Conservation (phyloP, 148 eudicot species). For the Selenicereus undatus region DNA sequence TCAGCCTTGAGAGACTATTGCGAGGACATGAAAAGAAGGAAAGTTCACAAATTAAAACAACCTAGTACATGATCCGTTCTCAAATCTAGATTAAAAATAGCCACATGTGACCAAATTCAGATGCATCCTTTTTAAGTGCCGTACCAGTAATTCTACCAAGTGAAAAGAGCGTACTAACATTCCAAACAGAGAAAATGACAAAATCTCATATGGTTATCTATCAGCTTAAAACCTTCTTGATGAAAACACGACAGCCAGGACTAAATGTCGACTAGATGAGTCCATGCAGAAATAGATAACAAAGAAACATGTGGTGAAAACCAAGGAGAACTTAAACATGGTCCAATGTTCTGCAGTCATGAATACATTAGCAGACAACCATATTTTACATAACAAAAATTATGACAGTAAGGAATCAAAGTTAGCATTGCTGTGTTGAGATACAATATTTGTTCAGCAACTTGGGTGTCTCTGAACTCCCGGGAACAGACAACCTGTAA, state of each 20-base stretch:
- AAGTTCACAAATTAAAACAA: neutral
- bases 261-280: neutral
- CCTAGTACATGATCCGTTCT: neutral
- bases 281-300: neutral
- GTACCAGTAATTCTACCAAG: neutral
- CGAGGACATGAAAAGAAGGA: neutral
- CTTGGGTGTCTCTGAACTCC: neutral
- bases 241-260: neutral
- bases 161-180: neutral
- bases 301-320: neutral
- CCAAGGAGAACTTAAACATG: neutral
- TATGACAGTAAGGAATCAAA: neutral
- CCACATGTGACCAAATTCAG: neutral
- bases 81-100: neutral
- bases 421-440: no score
- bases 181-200: neutral
- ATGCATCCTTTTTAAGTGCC: neutral
- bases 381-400: neutral
- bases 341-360: neutral
- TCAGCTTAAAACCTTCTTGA: neutral
- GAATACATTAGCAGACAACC: neutral
- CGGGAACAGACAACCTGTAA: neutral
- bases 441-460: neutral
- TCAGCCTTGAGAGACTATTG: neutral
- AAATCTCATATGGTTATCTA: neutral